phyloP scores from a whole-genome alignment of 2,329 filamentous ascomycete species.

The Dryadomyces sulphureus region DNA sequence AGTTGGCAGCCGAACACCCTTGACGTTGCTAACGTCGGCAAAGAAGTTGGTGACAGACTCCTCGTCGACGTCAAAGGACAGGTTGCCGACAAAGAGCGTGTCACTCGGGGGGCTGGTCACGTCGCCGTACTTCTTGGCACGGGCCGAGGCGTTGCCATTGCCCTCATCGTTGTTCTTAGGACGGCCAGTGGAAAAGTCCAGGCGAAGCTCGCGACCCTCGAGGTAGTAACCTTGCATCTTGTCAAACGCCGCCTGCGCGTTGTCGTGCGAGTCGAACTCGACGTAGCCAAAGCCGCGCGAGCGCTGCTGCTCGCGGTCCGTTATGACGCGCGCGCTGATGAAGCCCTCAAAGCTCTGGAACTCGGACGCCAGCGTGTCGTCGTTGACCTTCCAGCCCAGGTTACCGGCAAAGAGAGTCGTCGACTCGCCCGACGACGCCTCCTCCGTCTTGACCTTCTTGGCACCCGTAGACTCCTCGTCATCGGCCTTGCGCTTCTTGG shows the following conservation, averaged over 20 bases:
- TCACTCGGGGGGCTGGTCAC: conserved; percentile 64
- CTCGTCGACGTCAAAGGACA: conserved; percentile 72
- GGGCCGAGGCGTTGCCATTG: conserved; percentile 49
- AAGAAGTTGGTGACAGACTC: conserved; percentile 63
- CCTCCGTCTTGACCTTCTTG: conserved; percentile 56
- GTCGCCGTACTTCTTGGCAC: conserved; percentile 62
- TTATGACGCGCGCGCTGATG: conserved; percentile 62
- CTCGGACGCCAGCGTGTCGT: conserved; percentile 64
- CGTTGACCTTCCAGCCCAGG: conserved; percentile 81
- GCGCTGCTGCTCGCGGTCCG: conserved; percentile 63
- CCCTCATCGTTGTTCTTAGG: conserved; percentile 19
- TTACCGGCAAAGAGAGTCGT: conserved; percentile 79
- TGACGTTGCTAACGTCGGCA: conserved; percentile 52
- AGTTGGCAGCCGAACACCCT: conserved; percentile 75
- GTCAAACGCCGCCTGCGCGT: conserved; percentile 23
- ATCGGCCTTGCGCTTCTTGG: conserved; percentile 56
- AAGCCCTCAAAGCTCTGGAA: conserved; percentile 70
- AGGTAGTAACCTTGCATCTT: conserved; percentile 21
- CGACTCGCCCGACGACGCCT: conserved; percentile 24
- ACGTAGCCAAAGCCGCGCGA: conserved; percentile 92
- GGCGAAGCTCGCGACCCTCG: conserved; percentile 21
- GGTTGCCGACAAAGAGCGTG: conserved; percentile 84
- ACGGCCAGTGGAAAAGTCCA: conserved; percentile 23
- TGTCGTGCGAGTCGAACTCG: conserved; percentile 56
- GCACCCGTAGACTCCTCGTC: conserved; percentile 31